Evolutionary conservation across 1,284 basidiomycete genomes (phyloP).

Genomic region (Malassezia sympodialis): DNA sequence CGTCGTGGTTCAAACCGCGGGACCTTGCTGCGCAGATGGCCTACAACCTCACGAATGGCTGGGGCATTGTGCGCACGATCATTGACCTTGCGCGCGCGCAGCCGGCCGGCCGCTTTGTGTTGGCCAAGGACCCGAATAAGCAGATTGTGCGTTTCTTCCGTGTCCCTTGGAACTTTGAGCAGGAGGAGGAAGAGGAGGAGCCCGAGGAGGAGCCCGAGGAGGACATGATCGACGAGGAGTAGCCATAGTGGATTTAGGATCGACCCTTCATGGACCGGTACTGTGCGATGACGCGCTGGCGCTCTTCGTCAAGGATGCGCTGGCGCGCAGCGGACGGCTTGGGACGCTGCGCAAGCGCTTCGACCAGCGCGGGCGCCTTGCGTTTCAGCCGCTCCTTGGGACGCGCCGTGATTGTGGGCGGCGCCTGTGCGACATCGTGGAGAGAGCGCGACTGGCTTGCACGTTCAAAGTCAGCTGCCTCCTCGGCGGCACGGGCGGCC

Average conservation of each 20-base stretch:
- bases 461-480: slow-evolving; percentile 4
- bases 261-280: slow-evolving; percentile 33
- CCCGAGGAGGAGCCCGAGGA: slow-evolving; percentile 55
- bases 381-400: slow-evolving; percentile 25
- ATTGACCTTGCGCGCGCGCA: slow-evolving; percentile 39
- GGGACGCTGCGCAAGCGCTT: slow-evolving; percentile 1
- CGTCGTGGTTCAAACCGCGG: slow-evolving; percentile 82
- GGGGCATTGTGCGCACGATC: slow-evolving; percentile 71
- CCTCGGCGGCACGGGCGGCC: neutral
- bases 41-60: slow-evolving; percentile 86
- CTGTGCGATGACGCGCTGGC: slow-evolving; percentile 27
- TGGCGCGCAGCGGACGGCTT: slow-evolving; percentile 36
- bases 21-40: slow-evolving; percentile 95
- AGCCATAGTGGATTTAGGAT: neutral
- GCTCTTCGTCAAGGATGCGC: slow-evolving; percentile 32
- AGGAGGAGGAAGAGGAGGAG: slow-evolving; percentile 47
- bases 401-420: slow-evolving; percentile 31
- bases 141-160: slow-evolving; percentile 85
- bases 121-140: slow-evolving; percentile 48
- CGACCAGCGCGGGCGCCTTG: neutral
- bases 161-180: slow-evolving; percentile 75
- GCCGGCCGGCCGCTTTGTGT: slow-evolving; percentile 39
- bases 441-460: slow-evolving; percentile 12
- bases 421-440: slow-evolving; percentile 36
- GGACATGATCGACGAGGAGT: slow-evolving; percentile 45